Evolutionary conservation across 164 flowering plant species (phyloP), one percentile per base, ranked within the genome.

Genomic region (Macadamia integrifolia): DNA sequence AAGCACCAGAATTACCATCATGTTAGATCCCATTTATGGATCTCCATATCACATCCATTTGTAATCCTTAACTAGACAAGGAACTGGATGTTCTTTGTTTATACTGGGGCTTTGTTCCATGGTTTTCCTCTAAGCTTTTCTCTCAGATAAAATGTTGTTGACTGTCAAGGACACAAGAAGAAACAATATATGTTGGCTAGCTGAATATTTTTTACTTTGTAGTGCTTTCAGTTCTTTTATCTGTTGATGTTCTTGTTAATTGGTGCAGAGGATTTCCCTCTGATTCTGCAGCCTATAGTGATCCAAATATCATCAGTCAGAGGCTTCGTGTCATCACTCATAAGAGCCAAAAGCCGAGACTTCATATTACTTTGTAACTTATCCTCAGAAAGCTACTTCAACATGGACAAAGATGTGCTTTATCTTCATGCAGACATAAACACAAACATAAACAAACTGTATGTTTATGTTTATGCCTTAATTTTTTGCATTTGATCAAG

Each of bases 241-340:
- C 17, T 62, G 60, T 61, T 30, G 13, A 10, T 68, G 52, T 56
- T 17, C 49, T 69, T 58, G 52, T 79, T 73, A 55, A 69, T 62
- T 76, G 60, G 46, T 82, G 84, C 99, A 90, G 99, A 83, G 97
- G 98, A 57, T 80, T 83, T 69, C 88, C 96, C 56, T 74, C 83
- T 77, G 97, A 91, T 81, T 77, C 87, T 76, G 89, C 94, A 64
- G 79, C 89, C 31, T 89, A 91, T 75, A 77, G 73, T 70, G 97
- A 95, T 77, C 97, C 97, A 69, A 85, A 84, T 77, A 67, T 73
- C 75, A 82, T 88, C 79, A 77, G 86, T 66, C 82, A 87, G 69
- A 87, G 84, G 77, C 97, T 95, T 62, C 90, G 96, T 6, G 71
- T 92, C 57, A 63, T 88, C 76, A 82, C 77, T 87, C 88, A 78